phyloP scores from a whole-genome alignment of 2,329 filamentous ascomycete species.

The Colletotrichum coccodes region DNA sequence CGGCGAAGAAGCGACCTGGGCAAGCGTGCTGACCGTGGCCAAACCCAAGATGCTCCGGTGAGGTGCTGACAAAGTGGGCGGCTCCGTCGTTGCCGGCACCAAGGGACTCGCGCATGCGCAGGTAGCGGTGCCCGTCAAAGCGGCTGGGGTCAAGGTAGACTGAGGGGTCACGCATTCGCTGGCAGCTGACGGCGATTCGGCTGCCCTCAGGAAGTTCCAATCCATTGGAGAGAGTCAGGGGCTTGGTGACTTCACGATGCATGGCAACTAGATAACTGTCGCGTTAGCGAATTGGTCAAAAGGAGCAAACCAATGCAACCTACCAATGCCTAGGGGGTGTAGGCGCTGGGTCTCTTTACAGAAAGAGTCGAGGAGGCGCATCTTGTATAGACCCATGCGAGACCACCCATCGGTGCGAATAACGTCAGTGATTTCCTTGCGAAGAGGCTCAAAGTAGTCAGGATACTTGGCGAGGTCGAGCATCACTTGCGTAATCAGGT shows the following conservation, averaged over 20 bases:
- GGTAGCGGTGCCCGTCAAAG: conserved; percentile 27
- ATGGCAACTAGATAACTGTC: conserved; percentile 6
- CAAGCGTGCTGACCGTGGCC: conserved; percentile 50
- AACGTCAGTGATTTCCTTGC: conserved; percentile 36
- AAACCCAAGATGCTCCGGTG: conserved; percentile 42
- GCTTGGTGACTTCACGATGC: conserved; percentile 25
- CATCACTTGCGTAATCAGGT: conserved; percentile 35
- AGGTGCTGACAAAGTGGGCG: conserved; percentile 43
- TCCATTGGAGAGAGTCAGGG: conserved; percentile 27
- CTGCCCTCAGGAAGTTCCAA: conserved; percentile 23
- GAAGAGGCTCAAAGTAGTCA: conserved; percentile 36
- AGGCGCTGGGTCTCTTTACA: conserved; percentile 27
- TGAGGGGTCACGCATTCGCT: conserved; percentile 14
- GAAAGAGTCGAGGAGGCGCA: conserved; percentile 27
- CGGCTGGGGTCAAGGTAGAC: conserved; percentile 18
- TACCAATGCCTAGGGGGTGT: conserved; percentile 19
- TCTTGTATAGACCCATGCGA: conserved; percentile 29
- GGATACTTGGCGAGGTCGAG: conserved; percentile 35
- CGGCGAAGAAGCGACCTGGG: conserved; percentile 50
- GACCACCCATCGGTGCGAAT: conserved; percentile 33
- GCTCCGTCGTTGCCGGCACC: conserved; percentile 31
- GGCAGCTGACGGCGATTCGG: conserved; percentile 23
- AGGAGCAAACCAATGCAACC: background rate
- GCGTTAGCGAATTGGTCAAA: background rate
- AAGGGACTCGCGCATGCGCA: conserved; percentile 26